Evolutionary conservation across 108 stramenopile genomes (phyloP).

Genomic region (Nannochloropsis granulata): DNA sequence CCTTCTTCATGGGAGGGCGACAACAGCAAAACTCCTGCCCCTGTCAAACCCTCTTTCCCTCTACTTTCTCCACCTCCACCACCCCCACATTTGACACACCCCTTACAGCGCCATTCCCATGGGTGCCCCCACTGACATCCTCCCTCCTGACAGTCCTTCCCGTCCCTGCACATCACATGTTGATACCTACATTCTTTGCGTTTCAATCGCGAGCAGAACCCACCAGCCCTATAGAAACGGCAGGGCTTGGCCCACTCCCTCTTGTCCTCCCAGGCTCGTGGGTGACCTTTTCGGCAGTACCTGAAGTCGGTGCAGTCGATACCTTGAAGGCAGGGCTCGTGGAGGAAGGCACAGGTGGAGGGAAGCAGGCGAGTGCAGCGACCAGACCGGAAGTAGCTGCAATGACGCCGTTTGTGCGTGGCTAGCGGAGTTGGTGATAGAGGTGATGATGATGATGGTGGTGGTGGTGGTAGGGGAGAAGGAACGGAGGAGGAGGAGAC

Average conservation of each 20-base stretch:
- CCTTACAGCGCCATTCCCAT: neutral
- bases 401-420: neutral
- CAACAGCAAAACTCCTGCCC: neutral
- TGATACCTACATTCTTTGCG: neutral
- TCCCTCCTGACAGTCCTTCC: neutral
- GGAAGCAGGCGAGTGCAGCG: neutral
- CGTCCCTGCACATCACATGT: neutral
- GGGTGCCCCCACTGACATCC: neutral
- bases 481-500: too few species aligned
- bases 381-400: neutral
- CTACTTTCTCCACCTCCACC: neutral
- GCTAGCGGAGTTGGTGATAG: too few species aligned
- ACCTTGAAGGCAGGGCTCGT: neutral
- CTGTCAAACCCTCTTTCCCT: neutral
- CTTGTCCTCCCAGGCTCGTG: neutral
- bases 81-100: neutral
- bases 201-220: neutral
- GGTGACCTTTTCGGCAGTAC: neutral
- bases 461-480: too few species aligned
- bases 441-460: too few species aligned
- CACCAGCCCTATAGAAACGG: neutral
- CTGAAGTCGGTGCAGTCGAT: neutral
- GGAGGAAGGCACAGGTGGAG: neutral
- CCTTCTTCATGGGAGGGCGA: neutral
- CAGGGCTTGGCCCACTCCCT: neutral